Percentiles rank a stretch among this genome's conserved stretches.
These are phyloP conservation scores for Cyberlindnera americana DNA, from an alignment of 805 yeast genomes.

Conservation along the genomic window DNA sequence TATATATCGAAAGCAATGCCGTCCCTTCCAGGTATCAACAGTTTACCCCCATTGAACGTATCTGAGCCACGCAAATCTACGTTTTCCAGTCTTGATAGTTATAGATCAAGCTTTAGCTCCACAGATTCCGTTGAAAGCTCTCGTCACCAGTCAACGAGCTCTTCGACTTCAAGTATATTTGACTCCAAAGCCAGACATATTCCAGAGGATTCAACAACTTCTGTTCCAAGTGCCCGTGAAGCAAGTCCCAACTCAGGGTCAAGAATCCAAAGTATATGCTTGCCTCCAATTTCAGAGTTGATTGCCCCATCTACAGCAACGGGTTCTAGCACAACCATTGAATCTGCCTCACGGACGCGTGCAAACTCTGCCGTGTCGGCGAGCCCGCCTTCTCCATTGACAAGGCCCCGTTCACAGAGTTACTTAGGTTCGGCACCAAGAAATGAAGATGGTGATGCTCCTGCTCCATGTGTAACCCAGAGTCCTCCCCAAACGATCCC, in stretches of 20 bases:
- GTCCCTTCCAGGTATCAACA: constrained; percentile 4
- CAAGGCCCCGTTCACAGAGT: background rate
- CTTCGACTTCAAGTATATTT: background rate
- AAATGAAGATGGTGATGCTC: background rate
- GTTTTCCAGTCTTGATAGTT: constrained; percentile 1
- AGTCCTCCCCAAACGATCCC: no score
- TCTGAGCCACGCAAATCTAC: background rate
- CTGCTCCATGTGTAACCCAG: no score
- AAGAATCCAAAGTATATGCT: constrained; percentile 3
- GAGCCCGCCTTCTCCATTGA: background rate
- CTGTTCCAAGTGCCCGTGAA: background rate
- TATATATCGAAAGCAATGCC: background rate
- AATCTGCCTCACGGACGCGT: background rate
- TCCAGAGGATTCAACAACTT: background rate
- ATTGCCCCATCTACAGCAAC: constrained; percentile 1
- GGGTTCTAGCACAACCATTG: background rate
- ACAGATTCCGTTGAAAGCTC: background rate
- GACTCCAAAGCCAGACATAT: background rate
- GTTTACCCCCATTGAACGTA: background rate
- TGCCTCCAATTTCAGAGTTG: constrained; percentile 15
- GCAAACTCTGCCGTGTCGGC: constrained; percentile 1
- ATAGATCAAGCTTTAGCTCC: constrained; percentile 3
- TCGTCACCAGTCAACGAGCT: constrained; percentile 2
- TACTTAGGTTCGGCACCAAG: background rate
- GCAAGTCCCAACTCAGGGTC: background rate